Base-by-base conservation (phyloP, 768 basidiomycete species). In the Tylopilus sp. region DNA sequence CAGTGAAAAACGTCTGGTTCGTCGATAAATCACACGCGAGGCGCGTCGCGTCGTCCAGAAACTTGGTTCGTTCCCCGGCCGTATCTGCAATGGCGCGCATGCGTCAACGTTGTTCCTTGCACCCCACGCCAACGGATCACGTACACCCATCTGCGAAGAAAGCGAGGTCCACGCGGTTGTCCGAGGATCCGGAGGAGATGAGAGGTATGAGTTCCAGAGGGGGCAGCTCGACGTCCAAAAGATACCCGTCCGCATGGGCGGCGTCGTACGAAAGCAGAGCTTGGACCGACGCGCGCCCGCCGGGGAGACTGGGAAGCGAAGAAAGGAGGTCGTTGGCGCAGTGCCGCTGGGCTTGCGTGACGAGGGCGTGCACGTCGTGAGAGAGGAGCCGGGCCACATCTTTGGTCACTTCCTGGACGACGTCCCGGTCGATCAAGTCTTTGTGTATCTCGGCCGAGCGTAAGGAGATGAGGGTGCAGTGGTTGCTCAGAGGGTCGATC, bases 141-240 rank as follows among this genome's bases (percentile, higher is more conserved):
- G 53, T 65, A 88, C 88, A 90, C 30, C 88, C 88, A 55, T 90
- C 87, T 0, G 80, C 77, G 65, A 90, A 88, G 69, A 90, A 90
- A 11, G 87, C 80, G 9, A 91, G 69, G 69, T 88, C 82, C 22
- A 88, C 79, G 17, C 88, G 79, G 62, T 90, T 90, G 33, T 64
- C 62, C 11, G 81, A 75, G 8, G 79, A 73, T 0, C 88, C 88
- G 28, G 86, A 85, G 6, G 77, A 69, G 23, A 80, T 71, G 22
- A 90, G 72, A 39, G 83, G 81, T 10, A 74, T 56, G 8, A 88
- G 61, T 51, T 84, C 76, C 31, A 87, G 69, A 2, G 74, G 72
- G 1, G 82, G 83, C 1, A 65, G 25, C 25, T 57, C 49, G 15
- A 57, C 51, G 15, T 47, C 56, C 39, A 53, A 45, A 20, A 39